Base-by-base conservation (phyloP, 192 early-diverging fungal species). In the Jimgerdemannia lactiflua region DNA sequence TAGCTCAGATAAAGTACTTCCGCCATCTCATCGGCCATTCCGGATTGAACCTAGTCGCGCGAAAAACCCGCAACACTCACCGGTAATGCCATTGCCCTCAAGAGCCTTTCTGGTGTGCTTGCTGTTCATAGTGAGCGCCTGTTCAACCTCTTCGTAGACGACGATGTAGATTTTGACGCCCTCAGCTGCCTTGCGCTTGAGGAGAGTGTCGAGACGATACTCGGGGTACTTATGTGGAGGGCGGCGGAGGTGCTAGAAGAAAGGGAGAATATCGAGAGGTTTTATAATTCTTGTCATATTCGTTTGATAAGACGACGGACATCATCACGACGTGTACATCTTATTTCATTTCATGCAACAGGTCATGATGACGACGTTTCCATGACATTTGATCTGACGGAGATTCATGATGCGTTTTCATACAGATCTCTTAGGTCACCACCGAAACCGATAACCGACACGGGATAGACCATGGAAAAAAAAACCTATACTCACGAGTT, bases 81-180 rank as follows among this genome's bases (percentile, higher is more conserved):
- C 71, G 93, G 86, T 67, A 94, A 83, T 40, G 85, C 14, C 14
- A 14, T 59, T 6, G 14, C 49, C 84, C 72, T 92, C 85, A 65
- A 97, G 86, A 80, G 88, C 86, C 69, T 85, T 82, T 82, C 95
- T 92, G 42, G 94, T 93, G 69, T 95, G 94, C 41, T 87, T 80
- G 68, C 92, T 93, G 76, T 92, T 88, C 67, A 93, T 78, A 11
- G 94, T 92, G 40, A 97, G 81, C 40, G 93, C 91, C 70, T 92
- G 78, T 0, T 89, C 85, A 7, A 97, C 85, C 75, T 97, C 95
- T 84, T 97, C 95, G 85, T 96, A 97, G 17, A 97, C 85, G 0
- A 95, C 88, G 59, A 97, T 88, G 76, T 94, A 95, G 74, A 97
- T 94, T 81, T 91, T 90, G 40, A 97, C 92, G 40, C 95, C 95